Conservation (phyloP, 2,329 filamentous ascomycete genomes). For the Dactylonectria estremocensis region DNA sequence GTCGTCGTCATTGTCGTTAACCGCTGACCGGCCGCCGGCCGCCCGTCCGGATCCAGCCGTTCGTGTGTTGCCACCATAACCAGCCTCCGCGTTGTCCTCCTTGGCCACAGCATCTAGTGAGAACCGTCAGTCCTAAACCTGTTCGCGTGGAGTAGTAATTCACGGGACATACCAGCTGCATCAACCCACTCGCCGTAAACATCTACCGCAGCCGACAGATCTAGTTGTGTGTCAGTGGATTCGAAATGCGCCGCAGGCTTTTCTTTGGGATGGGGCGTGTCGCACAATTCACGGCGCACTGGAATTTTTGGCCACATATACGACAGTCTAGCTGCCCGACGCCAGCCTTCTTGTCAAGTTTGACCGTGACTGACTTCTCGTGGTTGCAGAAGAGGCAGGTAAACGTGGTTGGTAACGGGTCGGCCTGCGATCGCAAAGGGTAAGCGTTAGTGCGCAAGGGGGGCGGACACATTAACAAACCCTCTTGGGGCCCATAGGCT, state of each 20-base stretch:
- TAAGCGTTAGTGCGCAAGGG: constrained; percentile 34
- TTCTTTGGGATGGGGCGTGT: background rate
- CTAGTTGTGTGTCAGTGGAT: constrained; percentile 60
- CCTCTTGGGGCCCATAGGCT: constrained; percentile 87
- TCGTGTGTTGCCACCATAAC: constrained; percentile 49
- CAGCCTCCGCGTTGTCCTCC: constrained; percentile 54
- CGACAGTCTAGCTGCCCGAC: constrained; percentile 91
- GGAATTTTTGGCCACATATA: constrained; percentile 93
- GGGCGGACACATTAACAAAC: constrained; percentile 59
- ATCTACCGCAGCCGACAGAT: constrained; percentile 91
- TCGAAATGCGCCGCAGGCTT: constrained; percentile 26
- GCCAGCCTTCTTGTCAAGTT: constrained; percentile 93
- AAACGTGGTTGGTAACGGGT: constrained; percentile 86
- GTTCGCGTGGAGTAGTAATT: constrained; percentile 9
- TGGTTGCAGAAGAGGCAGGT: constrained; percentile 99
- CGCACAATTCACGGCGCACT: constrained; percentile 93
- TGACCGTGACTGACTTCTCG: constrained; percentile 91
- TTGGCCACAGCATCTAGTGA: constrained; percentile 66
- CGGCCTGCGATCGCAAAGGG: constrained; percentile 64
- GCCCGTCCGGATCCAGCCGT: constrained; percentile 42
- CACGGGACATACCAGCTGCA: constrained; percentile 71
- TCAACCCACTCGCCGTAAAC: constrained; percentile 99
- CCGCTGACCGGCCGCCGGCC: constrained; percentile 45
- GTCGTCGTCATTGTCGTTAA: constrained; percentile 66
- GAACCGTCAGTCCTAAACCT: constrained; percentile 33